Evolutionary conservation across 2,329 filamentous ascomycete genomes (phyloP), one percentile per base, ranked within the genome.

Genomic region (Ceratocystis cacaofunesta): DNA sequence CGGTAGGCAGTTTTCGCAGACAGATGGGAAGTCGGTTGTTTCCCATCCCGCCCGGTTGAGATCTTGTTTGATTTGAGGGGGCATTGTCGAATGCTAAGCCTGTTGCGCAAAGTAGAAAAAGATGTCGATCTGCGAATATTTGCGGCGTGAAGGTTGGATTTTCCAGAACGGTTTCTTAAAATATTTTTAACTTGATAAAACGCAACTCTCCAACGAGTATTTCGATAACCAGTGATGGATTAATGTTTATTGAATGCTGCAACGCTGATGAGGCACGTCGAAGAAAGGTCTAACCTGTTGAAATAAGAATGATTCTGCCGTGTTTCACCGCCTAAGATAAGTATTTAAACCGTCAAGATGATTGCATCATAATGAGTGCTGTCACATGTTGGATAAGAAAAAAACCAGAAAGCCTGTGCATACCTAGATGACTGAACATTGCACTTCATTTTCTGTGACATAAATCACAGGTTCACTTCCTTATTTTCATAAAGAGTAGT

Each of bases 1-100:
- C 17, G 92, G 92, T 1, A 99, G 83, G 74, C 94, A 99, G 73
- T 86, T 91, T 76, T 99, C 94, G 79, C 85, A 94, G 43, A 94
- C 88, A 2, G 88, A 92, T 7, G 90, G 90, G 72, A 94, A 91
- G 75, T 94, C 90, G 61, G 90, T 94, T 41, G 90, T 88, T 77
- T 99, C 94, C 91, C 92, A 96, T 67, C 94, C 94, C 19, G 91
- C 94, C 64, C 94, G 85, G 77, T 97, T 96, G 60, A 96, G 82
- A 74, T 96, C 92, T 74, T 95, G 89, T 76, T 97, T 96, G 74
- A 96, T 96, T 75, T 96, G 91, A 12, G 91, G 88, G 66, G 89
- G 88, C 85, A 95, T 92, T 66, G 64, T 46, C 28, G 36, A 28
- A 44, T 7, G 28, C 7, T 15, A 44, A 25, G 25, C 12, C 12